Base-by-base conservation (phyloP, 129 eudicot species). In the Lactuca sativa region DNA sequence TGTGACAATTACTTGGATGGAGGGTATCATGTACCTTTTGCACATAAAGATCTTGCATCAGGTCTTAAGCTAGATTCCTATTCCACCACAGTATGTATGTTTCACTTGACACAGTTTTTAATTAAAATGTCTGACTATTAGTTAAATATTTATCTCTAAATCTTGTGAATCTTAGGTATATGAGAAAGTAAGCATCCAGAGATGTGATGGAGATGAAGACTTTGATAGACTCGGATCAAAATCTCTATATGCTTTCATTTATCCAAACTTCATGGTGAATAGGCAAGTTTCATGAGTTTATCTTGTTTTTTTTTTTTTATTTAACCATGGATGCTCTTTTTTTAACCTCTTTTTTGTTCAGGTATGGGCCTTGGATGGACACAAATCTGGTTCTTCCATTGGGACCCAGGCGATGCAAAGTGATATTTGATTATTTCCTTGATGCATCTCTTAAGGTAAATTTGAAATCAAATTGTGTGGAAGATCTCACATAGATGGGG, bases 341-440 rank as follows among this genome's bases (percentile, higher is more conserved):
- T 44, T 48, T 33, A 49, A 36, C 6, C 9, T 21, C 9, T 18
- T 47, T 68, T 41, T 64, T 59, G 38, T 60, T 40, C 34, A 95
- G 96, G 79, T 95, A 95, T 54, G 99, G 99, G 31, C 99, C 99
- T 43, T 95, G 99, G 99, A 90, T 93, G 98, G 98, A 93, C 79
- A 93, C 98, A 32, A 93, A 93, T 69, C 84, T 89, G 3, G 97
- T 85, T 57, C 64, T 93, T 14, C 98, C 98, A 30, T 62, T 89
- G 53, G 98, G 98, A 73, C 96, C 95, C 15, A 81, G 87, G 14
- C 75, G 62, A 56, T 93, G 98, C 84, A 80, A 72, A 87, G 98
- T 93, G 68, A 77, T 93, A 55, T 93, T 93, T 70, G 95, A 93
- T 78, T 93, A 93, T 78, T 93, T 93, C 54, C 83, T 89, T 66